Evolutionary conservation across 345 rosid genomes (phyloP).

Genomic region (Acer saccharum): DNA sequence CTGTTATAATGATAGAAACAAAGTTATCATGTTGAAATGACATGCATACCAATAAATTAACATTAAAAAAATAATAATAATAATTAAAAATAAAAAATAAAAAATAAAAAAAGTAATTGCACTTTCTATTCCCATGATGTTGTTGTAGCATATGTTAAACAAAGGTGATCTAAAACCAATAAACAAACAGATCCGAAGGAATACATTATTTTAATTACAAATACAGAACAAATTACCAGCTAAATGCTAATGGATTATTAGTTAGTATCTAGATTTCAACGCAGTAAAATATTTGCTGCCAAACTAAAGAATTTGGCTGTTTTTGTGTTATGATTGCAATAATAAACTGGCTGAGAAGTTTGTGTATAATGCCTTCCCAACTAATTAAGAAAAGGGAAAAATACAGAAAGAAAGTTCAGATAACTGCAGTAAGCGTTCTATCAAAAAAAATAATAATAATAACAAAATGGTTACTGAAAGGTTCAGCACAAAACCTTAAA

Average conservation of each 20-base stretch:
- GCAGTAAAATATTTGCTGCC: not conserved
- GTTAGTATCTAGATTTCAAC: not conserved
- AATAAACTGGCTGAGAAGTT: too few species aligned
- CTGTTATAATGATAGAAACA: not conserved
- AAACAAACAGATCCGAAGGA: not conserved
- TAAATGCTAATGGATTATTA: too few species aligned
- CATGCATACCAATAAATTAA: conserved; percentile 4
- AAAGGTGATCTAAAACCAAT: not conserved
- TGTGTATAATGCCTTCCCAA: too few species aligned
- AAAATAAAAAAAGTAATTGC: not conserved
- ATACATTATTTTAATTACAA: not conserved
- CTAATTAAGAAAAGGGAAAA: too few species aligned
- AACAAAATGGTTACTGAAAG: not conserved
- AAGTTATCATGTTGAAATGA: not conserved
- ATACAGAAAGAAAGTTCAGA: not conserved
- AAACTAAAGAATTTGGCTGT: not conserved
- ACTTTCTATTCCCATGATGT: too few species aligned
- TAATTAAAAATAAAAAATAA: too few species aligned
- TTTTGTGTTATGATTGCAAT: not conserved
- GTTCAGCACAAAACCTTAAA: not conserved
- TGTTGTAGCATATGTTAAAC: not conserved
- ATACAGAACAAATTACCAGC: too few species aligned
- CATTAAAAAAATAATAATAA: too few species aligned
- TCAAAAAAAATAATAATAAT: too few species aligned
- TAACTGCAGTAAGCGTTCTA: not conserved